Percentiles rank a stretch among this genome's conserved stretches.
Evolutionary conservation across 2,329 filamentous ascomycete species (phyloP).

Genomic region (Colletotrichum sp.): DNA sequence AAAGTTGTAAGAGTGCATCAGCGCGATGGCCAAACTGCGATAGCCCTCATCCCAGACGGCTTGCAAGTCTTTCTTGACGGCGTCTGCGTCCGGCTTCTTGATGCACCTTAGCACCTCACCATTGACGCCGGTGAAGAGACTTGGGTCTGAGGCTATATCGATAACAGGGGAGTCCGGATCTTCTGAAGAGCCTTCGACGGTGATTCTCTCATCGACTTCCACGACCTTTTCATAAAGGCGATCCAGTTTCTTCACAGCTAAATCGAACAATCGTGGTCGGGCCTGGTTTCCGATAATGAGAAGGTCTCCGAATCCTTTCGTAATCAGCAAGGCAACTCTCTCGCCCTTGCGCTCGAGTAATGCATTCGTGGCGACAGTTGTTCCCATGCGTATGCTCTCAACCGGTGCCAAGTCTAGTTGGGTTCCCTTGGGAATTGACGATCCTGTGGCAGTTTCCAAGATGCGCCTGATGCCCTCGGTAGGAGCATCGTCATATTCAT

Average conservation of each 20-base stretch:
- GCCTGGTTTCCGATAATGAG: conserved; percentile 76
- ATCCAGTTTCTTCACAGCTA: conserved; percentile 71
- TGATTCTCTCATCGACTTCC: conserved; percentile 76
- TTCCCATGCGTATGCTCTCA: conserved; percentile 79
- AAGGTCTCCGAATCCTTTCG: conserved; percentile 75
- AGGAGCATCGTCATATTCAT: conserved; percentile 75
- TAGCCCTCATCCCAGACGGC: conserved; percentile 66
- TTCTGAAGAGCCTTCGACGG: conserved; percentile 28
- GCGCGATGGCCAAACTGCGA: conserved; percentile 56
- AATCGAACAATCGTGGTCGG: conserved; percentile 74
- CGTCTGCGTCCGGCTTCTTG: conserved; percentile 55
- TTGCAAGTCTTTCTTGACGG: conserved; percentile 58
- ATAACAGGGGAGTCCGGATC: neutral
- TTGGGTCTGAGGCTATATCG: conserved; percentile 40
- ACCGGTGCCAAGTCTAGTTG: conserved; percentile 37
- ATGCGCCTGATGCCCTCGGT: conserved; percentile 70
- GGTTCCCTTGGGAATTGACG: conserved; percentile 1
- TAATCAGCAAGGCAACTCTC: conserved; percentile 72
- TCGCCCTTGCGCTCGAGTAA: conserved; percentile 76
- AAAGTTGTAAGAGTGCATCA: conserved; percentile 73
- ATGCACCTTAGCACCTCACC: conserved; percentile 73
- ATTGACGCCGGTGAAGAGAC: conserved; percentile 67
- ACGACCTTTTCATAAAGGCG: conserved; percentile 73
- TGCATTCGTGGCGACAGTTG: conserved; percentile 79
- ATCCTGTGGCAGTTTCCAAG: conserved; percentile 34